Evolutionary conservation across 2,329 filamentous ascomycete species (phyloP).

Genomic region (Madurella fahalii): DNA sequence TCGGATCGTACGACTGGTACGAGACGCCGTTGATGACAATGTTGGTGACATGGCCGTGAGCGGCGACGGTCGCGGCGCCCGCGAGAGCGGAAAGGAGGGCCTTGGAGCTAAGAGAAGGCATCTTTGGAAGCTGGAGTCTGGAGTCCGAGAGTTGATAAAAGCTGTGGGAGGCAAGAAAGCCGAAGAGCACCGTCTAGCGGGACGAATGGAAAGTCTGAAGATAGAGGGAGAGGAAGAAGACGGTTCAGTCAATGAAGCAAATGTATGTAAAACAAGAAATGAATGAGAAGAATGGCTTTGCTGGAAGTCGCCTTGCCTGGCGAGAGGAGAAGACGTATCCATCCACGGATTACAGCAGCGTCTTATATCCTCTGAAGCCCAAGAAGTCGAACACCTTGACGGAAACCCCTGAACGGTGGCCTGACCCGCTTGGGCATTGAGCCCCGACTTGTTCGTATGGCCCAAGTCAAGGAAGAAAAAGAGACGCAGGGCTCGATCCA

Average conservation of each 20-base stretch:
- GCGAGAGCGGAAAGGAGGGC: slow-evolving; percentile 20
- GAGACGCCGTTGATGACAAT: slow-evolving; percentile 42
- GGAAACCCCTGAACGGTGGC: slow-evolving; percentile 4
- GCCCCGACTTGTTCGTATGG: neutral
- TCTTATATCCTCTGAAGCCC: slow-evolving; percentile 14
- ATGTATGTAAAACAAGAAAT: slow-evolving; percentile 17
- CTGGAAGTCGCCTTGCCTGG: slow-evolving; percentile 21
- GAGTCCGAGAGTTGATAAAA: slow-evolving; percentile 1
- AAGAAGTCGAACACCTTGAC: neutral
- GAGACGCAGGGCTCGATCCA: neutral
- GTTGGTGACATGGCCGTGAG: slow-evolving; percentile 41
- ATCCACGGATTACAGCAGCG: neutral
- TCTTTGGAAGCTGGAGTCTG: slow-evolving; percentile 14
- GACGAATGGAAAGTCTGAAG: slow-evolving; percentile 15
- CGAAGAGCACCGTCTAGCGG: slow-evolving; percentile 23
- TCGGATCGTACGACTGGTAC: slow-evolving; percentile 39
- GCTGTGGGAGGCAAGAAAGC: slow-evolving; percentile 7
- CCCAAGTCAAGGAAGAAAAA: neutral
- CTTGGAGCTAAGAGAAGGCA: slow-evolving; percentile 23
- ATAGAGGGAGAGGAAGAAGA: slow-evolving; percentile 15
- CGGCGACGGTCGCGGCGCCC: slow-evolving; percentile 24
- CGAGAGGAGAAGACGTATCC: slow-evolving; percentile 7
- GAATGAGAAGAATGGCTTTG: slow-evolving; percentile 18
- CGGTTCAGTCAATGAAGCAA: slow-evolving; percentile 28
- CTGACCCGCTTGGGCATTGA: slow-evolving; percentile 3